Base-by-base conservation (phyloP, 257 asterid genomes). In the Catharanthus roseus region DNA sequence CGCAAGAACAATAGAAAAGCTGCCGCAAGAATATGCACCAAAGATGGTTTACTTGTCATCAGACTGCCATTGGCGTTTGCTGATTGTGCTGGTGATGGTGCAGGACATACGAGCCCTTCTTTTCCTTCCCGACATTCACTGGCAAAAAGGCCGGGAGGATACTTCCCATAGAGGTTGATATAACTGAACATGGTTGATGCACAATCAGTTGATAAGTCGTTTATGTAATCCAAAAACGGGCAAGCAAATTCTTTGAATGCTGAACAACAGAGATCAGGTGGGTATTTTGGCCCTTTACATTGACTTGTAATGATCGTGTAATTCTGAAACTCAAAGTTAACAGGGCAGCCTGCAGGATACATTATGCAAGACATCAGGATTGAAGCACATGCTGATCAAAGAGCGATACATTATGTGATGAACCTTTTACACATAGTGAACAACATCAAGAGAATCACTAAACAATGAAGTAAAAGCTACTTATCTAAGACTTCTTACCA, bases 111-210 rank as follows among this genome's bases (percentile, higher is more conserved):
- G 3, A 92, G 88, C 34, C 97, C 96, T 0, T 6, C 0, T 66
- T 75, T 77, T 3, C 65, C 85, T 9, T 74, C 96, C 23, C 47
- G 53, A 80, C 97, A 92, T 77, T 69, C 82, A 3, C 83, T 86
- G 56, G 96, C 79, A n/a, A 92, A 88, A 45, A 88, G 82, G 33
- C 96, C 96, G 0, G 92, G 88, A 5, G 97, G 96, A 65, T 92
- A 92, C 75, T 86, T 84, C 49, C 96, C 97, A 12, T 80, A 69
- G 54, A 88, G 86, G 79, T 88, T 85, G 68, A 92, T 92, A 68
- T 92, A 92, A 79, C 93, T 85, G 88, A 89, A 92, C 97, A 92
- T 92, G 57, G 86, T 80, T 7, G 86, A 62, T 64, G 97, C 93
- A 50, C 97, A 89, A 19, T 92, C 89, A 4, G 69, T 89, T 0